Conservation (phyloP, 345 rosid genomes). For the Acer yangbiense region DNA sequence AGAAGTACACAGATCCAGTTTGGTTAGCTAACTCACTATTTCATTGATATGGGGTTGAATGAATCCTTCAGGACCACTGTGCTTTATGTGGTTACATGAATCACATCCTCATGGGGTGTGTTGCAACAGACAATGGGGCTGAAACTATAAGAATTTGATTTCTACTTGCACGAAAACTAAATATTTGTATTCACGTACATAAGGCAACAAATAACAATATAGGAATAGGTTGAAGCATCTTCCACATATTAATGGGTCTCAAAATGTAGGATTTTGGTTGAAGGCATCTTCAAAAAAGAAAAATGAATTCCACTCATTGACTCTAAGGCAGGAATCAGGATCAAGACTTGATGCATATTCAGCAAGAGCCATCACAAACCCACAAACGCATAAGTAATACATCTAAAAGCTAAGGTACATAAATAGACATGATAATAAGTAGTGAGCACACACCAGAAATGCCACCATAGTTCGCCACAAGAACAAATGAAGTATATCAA, state of each 20-base stretch:
- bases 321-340: no score
- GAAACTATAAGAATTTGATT: background rate
- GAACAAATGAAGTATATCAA: background rate
- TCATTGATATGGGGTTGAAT: background rate
- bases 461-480: background rate
- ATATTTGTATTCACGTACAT: background rate
- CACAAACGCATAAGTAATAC: background rate
- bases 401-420: background rate
- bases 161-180: background rate
- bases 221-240: background rate
- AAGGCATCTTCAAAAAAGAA: background rate
- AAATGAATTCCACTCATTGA: background rate
- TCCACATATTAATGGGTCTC: no score
- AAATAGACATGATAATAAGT: background rate
- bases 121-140: background rate
- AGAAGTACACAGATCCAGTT: background rate
- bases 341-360: background rate
- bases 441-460: background rate
- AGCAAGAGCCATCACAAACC: background rate
- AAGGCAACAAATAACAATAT: background rate
- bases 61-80: constrained; percentile 2
- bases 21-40: background rate
- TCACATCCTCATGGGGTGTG: background rate
- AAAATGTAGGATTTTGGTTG: background rate
- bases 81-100: background rate